Base-by-base conservation (phyloP, 1,139 yeast species). In the Lodderomyces margitis region DNA sequence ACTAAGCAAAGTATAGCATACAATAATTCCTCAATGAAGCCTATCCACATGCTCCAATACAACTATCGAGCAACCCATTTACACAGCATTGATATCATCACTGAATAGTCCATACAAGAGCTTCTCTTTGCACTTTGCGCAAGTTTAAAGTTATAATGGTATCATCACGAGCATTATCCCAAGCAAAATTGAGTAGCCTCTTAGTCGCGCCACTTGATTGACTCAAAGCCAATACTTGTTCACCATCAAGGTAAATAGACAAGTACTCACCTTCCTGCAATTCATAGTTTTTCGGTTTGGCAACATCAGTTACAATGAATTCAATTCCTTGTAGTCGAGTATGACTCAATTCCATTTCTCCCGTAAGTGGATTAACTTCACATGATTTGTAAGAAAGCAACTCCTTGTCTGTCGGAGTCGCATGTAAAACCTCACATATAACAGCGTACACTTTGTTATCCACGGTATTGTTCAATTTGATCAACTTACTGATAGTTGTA, bases 191-290 rank as follows among this genome's bases (percentile, higher is more conserved):
- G 19, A 28, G 32, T 28, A 28, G 10, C 9, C 16, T 14, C 19
- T 11, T 14, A 15, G 32, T 15, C n/a, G 7, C 32, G 15, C 19
- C 15, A 14, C 10, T 14, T 10, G 11, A 9, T 11, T 28, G 14
- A 7, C 4, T 28, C 19, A 28, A 28, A 15, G 17, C 19, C 10
- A 28, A 14, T 4, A 28, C 32, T 12, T 28, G 32, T 7, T 14
- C 19, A 8, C 32, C 32, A 28, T 28, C 32, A 28, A 28, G 32
- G 16, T 28, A 28, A 15, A 28, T 28, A 5, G 32, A 28, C 19
- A 15, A 15, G 12, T 28, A 28, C 10, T 28, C 32, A 15, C 19
- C 32, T 15, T 28, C 19, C 10, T 15, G 11, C 15, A 28, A 15
- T 19, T 15, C 19, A 8, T 15, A 8, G 16, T 28, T 28, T 10